Conservation (phyloP, 495 filamentous ascomycete genomes). For the Cladorrhinum samala region DNA sequence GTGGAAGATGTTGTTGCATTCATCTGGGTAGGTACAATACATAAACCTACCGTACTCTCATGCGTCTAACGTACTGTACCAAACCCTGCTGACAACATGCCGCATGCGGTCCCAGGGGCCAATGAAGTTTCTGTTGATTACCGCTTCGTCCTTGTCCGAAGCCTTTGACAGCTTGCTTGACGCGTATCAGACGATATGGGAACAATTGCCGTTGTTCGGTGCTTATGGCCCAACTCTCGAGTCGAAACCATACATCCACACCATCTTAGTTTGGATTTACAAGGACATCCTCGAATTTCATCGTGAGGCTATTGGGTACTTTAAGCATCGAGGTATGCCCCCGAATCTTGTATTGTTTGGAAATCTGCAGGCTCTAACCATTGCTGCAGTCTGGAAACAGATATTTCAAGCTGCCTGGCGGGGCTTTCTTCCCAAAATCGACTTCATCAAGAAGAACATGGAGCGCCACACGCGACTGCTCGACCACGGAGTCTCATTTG, state of each 20-base stretch:
- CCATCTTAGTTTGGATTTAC: constrained; percentile 30
- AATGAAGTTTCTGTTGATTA: constrained; percentile 17
- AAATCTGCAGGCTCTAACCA: not conserved
- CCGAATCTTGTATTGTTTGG: not conserved
- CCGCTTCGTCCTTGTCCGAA: not conserved
- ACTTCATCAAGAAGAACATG: constrained; percentile 28
- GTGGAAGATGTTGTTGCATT: constrained; percentile 37
- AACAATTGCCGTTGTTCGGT: not conserved
- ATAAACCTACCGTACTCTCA: constrained; percentile 29
- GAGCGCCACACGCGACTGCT: constrained; percentile 23
- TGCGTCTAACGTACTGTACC: too few species aligned
- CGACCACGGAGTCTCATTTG: constrained; percentile 14
- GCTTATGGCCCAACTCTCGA: not conserved
- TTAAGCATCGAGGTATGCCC: constrained; percentile 13
- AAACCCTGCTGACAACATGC: too few species aligned
- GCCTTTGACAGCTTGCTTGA: not conserved
- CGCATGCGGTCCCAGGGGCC: too few species aligned
- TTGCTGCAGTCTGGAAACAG: constrained; percentile 20
- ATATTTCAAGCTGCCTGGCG: constrained; percentile 33
- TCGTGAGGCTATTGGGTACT: constrained; percentile 26
- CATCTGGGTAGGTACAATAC: constrained; percentile 31
- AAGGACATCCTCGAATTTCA: constrained; percentile 45
- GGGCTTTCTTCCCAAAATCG: constrained; percentile 29
- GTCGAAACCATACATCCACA: constrained; percentile 13
- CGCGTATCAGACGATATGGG: not conserved